phyloP scores from a whole-genome alignment of 352 stramenopile genomes.

The Albugo laibachii region DNA sequence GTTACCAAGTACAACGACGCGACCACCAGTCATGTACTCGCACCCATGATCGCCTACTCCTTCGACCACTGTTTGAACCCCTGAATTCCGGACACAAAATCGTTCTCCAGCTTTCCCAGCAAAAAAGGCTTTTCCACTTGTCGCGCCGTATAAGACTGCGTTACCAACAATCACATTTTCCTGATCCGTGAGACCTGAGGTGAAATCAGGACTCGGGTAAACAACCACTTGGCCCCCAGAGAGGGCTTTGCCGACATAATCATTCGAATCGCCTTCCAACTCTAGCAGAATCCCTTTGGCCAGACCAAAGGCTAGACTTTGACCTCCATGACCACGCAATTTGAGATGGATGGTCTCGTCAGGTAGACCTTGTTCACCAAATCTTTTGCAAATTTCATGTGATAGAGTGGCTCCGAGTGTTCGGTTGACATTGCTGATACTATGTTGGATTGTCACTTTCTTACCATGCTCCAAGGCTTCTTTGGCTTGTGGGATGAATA shows the following conservation, averaged over 20 bases:
- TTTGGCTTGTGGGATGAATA: constrained; percentile 76
- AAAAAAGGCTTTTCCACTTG: constrained; percentile 88
- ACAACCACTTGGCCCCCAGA: constrained; percentile 87
- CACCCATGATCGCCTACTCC: constrained; percentile 91
- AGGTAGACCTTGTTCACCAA: constrained; percentile 78
- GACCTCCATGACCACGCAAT: constrained; percentile 82
- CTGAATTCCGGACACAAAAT: constrained; percentile 93
- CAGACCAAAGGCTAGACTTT: constrained; percentile 87
- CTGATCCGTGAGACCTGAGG: constrained; percentile 35
- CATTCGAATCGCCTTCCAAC: constrained; percentile 87
- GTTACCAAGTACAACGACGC: constrained; percentile 82
- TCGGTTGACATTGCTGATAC: constrained; percentile 85
- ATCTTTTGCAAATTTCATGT: constrained; percentile 85
- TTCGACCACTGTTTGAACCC: constrained; percentile 89
- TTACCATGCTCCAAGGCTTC: constrained; percentile 68
- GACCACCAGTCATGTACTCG: constrained; percentile 97
- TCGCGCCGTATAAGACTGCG: constrained; percentile 88
- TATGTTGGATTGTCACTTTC: constrained; percentile 31
- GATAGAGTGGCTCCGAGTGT: constrained; percentile 89
- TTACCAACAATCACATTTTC: constrained; percentile 91
- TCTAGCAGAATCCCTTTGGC: constrained; percentile 86
- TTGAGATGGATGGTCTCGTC: constrained; percentile 89
- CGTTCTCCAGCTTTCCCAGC: constrained; percentile 89
- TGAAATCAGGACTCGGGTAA: constrained; percentile 45
- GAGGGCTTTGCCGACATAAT: constrained; percentile 91